Percentiles rank a stretch among this genome's conserved stretches.
Evolutionary conservation across 1,139 yeast species (phyloP).

Genomic region (Yamadazyma diddensiae): DNA sequence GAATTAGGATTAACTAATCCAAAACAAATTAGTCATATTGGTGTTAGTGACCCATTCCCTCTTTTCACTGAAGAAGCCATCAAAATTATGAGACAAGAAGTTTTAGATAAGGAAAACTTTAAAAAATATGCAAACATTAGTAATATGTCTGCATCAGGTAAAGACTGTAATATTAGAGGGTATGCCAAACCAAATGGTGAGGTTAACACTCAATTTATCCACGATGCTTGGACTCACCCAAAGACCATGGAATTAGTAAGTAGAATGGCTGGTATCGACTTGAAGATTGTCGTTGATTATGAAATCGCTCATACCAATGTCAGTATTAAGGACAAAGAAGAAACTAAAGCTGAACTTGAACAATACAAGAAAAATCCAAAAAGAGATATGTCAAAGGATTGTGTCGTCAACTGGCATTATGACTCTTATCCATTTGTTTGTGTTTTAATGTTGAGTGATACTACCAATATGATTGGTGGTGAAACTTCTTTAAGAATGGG

Average conservation of each 20-base stretch:
- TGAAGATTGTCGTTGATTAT: slow-evolving; percentile 50
- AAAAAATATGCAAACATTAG: slow-evolving; percentile 41
- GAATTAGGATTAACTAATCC: slow-evolving; percentile 39
- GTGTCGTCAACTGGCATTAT: slow-evolving; percentile 57
- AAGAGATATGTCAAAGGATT: slow-evolving; percentile 29
- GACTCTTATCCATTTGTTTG: slow-evolving; percentile 65
- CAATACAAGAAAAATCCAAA: slow-evolving; percentile 3
- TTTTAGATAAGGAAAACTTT: slow-evolving; percentile 43
- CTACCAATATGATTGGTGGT: slow-evolving; percentile 56
- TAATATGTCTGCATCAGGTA: slow-evolving; percentile 38
- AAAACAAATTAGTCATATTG: slow-evolving; percentile 46
- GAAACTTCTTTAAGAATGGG: slow-evolving; percentile 55
- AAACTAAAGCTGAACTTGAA: slow-evolving; percentile 19
- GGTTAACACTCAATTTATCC: slow-evolving; percentile 40
- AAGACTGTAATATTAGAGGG: slow-evolving; percentile 48
- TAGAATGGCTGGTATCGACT: slow-evolving; percentile 54
- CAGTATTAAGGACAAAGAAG: slow-evolving; percentile 34
- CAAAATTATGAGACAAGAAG: slow-evolving; percentile 52
- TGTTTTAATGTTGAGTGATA: slow-evolving; percentile 58
- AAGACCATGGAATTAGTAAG: slow-evolving; percentile 47
- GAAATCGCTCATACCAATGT: slow-evolving; percentile 53
- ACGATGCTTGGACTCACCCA: slow-evolving; percentile 58
- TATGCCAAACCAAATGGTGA: slow-evolving; percentile 33
- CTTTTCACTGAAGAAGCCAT: slow-evolving; percentile 57
- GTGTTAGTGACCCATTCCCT: slow-evolving; percentile 57